phyloP scores from a whole-genome alignment of 2,329 filamentous ascomycete genomes.

The Myrmaecium sp. region DNA sequence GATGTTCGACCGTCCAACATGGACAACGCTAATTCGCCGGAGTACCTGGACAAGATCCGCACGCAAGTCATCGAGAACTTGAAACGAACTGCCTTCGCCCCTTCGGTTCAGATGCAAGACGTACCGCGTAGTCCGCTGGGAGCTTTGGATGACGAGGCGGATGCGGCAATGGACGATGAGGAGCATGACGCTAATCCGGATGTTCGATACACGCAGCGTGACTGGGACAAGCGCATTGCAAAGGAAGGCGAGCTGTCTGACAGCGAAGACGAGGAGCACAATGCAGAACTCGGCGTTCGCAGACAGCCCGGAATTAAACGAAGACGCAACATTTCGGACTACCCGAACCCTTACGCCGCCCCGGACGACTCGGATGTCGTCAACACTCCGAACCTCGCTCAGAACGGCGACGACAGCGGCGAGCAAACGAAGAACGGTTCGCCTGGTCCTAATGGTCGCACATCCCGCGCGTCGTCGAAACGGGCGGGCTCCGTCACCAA shows the following conservation, averaged over 20 bases:
- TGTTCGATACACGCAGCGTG: constrained; percentile 60
- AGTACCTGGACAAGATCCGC: constrained; percentile 53
- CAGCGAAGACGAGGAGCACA: constrained; percentile 84
- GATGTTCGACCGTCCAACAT: constrained; percentile 55
- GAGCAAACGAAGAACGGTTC: constrained; percentile 13
- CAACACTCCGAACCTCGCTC: constrained; percentile 9
- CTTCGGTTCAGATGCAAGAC: constrained; percentile 47
- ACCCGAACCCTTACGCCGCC: constrained; percentile 35
- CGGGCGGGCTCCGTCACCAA: not conserved
- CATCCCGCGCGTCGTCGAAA: constrained; percentile 10
- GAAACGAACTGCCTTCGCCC: constrained; percentile 42
- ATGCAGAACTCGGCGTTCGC: constrained; percentile 55
- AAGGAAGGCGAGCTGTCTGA: constrained; percentile 55
- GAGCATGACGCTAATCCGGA: constrained; percentile 83
- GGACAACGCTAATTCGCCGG: constrained; percentile 53
- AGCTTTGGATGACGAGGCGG: constrained; percentile 46
- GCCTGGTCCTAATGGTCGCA: constrained; percentile 5
- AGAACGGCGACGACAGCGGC: constrained; percentile 15
- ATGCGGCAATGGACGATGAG: constrained; percentile 45
- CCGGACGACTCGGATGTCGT: constrained; percentile 13
- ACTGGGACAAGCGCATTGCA: constrained; percentile 63
- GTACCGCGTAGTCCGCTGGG: constrained; percentile 40
- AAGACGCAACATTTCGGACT: constrained; percentile 44
- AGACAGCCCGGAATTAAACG: constrained; percentile 31
- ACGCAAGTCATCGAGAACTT: constrained; percentile 49